A percentile compares a stretch with the other conserved stretches of the same genome.
Conservation (phyloP, 1,284 basidiomycete genomes). For the Papiliotrema nemorosa region DNA sequence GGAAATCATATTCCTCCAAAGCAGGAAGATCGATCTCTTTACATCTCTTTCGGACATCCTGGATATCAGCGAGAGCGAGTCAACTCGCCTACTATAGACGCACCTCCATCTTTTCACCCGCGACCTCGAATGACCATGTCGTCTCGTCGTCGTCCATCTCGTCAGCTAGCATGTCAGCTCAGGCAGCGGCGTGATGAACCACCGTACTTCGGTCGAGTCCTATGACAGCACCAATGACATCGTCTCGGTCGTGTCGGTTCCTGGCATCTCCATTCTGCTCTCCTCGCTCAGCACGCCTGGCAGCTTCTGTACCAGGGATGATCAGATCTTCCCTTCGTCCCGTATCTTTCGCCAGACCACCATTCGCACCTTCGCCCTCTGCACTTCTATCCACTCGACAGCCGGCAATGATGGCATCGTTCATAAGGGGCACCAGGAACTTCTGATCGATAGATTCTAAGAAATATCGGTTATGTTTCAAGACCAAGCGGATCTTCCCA, state of each 20-base stretch:
- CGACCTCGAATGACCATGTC: conserved; percentile 91
- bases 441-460: conserved; percentile 92
- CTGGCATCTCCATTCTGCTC: conserved; percentile 16
- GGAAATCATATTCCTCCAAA: conserved; percentile 96
- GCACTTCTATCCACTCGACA: conserved; percentile 37
- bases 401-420: conserved; percentile 68
- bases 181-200: conserved; percentile 1
- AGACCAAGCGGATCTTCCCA: conserved; percentile 93
- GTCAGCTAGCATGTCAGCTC: conserved; percentile 56
- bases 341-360: conserved; percentile 78
- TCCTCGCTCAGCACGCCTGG: conserved; percentile 33
- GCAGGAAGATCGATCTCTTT: conserved; percentile 94
- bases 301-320: conserved; percentile 68
- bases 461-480: conserved; percentile 94
- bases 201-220: conserved; percentile 85
- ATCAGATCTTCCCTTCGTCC: conserved; percentile 67
- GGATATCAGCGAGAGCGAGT: not conserved
- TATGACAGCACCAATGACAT: conserved; percentile 70
- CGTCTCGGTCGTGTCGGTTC: conserved; percentile 22
- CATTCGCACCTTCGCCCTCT: conserved; percentile 55
- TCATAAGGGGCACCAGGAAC: conserved; percentile 77
- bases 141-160: conserved; percentile 95
- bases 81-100: conserved; percentile 29
- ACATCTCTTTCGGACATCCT: conserved; percentile 90
- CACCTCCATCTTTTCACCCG: conserved; percentile 85